Percentiles rank a stretch among this genome's conserved stretches.
These are phyloP conservation scores for Thielaviopsis ethacetica DNA, from an alignment of 2,329 filamentous ascomycete species.

Conservation along the genomic window DNA sequence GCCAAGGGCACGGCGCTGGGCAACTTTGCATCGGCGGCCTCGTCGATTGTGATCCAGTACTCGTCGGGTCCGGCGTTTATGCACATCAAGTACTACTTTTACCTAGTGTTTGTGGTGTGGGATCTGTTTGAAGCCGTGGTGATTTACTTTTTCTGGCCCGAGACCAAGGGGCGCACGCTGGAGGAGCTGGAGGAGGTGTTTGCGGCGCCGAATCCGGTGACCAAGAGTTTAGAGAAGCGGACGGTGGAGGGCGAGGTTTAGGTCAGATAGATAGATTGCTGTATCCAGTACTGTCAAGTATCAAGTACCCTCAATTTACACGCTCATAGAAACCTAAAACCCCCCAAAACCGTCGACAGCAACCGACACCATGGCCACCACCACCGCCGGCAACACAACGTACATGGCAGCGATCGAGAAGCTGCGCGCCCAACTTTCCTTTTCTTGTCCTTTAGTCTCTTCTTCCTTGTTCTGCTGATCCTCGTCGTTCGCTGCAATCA, in stretches of 20 bases:
- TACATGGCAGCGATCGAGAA: no score
- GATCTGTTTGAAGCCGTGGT: slow-evolving; percentile 25
- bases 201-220: slow-evolving; percentile 28
- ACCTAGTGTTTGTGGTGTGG: slow-evolving; percentile 29
- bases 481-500: no score
- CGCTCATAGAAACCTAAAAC: no score
- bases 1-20: slow-evolving; percentile 26
- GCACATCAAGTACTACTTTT: slow-evolving; percentile 28
- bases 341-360: no score
- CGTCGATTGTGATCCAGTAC: slow-evolving; percentile 27
- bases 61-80: slow-evolving; percentile 26
- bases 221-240: slow-evolving; percentile 27
- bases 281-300: no score
- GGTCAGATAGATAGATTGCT: not conserved
- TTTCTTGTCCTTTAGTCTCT: no score
- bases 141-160: slow-evolving; percentile 34
- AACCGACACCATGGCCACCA: no score
- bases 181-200: slow-evolving; percentile 39
- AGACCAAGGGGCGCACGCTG: slow-evolving; percentile 32
- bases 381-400: no score
- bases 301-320: no score
- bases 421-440: no score
- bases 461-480: no score
- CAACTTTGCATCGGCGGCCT: slow-evolving; percentile 24
- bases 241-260: slow-evolving; percentile 17